These are phyloP conservation scores for Acanthamoeba lenticulata DNA, from an alignment of 208 protist genomes.

Conservation along the genomic window DNA sequence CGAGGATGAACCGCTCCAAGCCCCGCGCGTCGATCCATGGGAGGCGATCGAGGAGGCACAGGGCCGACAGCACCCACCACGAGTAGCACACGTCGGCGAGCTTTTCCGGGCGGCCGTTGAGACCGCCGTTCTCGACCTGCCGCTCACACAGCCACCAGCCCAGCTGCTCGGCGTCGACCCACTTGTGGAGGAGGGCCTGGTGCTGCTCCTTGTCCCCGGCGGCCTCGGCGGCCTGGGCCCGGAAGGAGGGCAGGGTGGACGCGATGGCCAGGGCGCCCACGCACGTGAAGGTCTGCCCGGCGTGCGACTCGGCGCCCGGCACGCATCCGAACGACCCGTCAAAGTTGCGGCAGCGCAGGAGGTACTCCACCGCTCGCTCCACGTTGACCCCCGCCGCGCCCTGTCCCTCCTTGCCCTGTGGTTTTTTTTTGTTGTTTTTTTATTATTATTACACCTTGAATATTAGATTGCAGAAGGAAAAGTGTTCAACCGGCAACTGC, in stretches of 20 bases:
- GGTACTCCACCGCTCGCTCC: constrained; percentile 91
- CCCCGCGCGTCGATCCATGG: constrained; percentile 95
- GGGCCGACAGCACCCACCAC: constrained; percentile 98
- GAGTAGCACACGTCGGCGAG: constrained; percentile 99
- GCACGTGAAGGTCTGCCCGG: constrained; percentile 98
- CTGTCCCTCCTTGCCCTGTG: constrained; percentile 1
- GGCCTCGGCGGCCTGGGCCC: background rate
- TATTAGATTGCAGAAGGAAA: background rate
- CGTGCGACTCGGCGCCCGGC: constrained; percentile 96
- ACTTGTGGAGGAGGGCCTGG: constrained; percentile 84
- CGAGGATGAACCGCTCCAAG: constrained; percentile 95
- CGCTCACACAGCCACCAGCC: constrained; percentile 98
- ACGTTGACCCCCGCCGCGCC: constrained; percentile 88
- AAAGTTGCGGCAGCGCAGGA: constrained; percentile 97
- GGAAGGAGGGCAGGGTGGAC: constrained; percentile 72
- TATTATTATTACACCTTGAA: no score
- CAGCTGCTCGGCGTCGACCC: constrained; percentile 94
- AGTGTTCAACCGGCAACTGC: background rate
- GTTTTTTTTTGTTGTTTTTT: no score
- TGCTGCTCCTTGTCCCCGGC: background rate
- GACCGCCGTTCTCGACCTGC: constrained; percentile 96
- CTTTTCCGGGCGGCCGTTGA: constrained; percentile 99
- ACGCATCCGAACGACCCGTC: constrained; percentile 97
- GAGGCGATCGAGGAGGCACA: constrained; percentile 93
- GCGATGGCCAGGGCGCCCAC: constrained; percentile 96